Evolutionary conservation across 1,139 yeast species (phyloP), one percentile per base, ranked within the genome.

Genomic region (Diutina ranongensis): DNA sequence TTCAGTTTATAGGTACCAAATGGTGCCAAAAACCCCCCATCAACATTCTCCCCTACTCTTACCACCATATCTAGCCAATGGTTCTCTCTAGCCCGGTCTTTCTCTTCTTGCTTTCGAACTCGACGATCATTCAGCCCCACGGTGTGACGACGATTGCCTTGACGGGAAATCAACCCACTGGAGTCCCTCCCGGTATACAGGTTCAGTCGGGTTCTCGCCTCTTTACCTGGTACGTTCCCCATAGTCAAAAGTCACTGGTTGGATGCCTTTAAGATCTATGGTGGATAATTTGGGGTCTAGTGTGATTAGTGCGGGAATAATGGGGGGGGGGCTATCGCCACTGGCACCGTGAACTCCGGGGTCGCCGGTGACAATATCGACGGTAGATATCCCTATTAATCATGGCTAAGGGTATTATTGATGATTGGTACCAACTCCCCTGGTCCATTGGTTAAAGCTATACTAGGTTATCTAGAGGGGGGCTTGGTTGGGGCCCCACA

Each of bases 1-100:
- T 83, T 78, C 49, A 82, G 71, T 52, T 74, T 76, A 61, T 89
- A 89, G 31, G 87, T 85, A 1, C 96, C 97, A 62, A 74, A 86
- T 0, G 97, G 96, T 1, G 95, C 96, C 51, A 83, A 61, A 55
- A 63, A 83, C 0, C 92, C 94, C 13, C 94, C 94, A 61, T 83
- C 92, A 12, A 83, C 87, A 48, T 65, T 73, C 54, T 82, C 87
- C 35, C 68, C 68, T 54, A 60, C 72, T 50, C 72, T 67, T 2
- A 82, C 86, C 33, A 83, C 64, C 48, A 83, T 63, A 35, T 78
- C 72, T 51, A 63, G 55, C 47, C 74, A 76, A 55, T 80, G 85
- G 21, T 64, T 63, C 50, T 78, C 83, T 48, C 49, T 47, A 21
- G 46, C 45, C 36, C 46, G 42, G 28, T 48, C 48, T 44, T 50